These are phyloP conservation scores for Omphalea diandra DNA, from an alignment of 441 rosid species.

Conservation along the genomic window DNA sequence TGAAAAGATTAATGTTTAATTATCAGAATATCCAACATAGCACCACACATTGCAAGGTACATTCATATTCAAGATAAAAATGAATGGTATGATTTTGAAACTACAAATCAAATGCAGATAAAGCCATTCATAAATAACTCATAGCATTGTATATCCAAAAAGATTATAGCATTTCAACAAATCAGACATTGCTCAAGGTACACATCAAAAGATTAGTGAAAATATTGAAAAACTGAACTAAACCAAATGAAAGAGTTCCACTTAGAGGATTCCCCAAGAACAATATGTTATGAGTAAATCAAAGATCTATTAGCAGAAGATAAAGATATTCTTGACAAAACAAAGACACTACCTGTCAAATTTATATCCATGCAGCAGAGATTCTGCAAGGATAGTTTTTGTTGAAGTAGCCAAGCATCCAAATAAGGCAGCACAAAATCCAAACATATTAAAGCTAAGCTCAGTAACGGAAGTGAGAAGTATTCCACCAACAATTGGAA, in stretches of 20 bases:
- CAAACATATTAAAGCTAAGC: slow-evolving; percentile 94
- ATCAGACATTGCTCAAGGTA: neutral
- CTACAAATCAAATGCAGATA: neutral
- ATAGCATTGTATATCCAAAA: neutral
- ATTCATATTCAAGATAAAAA: neutral
- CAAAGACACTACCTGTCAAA: slow-evolving; percentile 74
- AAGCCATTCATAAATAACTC: neutral
- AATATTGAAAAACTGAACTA: neutral
- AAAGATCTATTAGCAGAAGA: neutral
- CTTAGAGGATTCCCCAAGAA: neutral
- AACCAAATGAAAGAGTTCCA: neutral
- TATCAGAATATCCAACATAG: neutral
- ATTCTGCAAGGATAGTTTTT: slow-evolving; percentile 98
- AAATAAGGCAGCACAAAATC: slow-evolving; percentile 95
- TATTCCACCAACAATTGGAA: slow-evolving; percentile 97
- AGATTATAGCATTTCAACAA: neutral
- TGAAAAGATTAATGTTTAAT: neutral
- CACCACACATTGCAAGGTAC: neutral
- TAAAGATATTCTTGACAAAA: slow-evolving; percentile 4
- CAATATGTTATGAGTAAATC: neutral
- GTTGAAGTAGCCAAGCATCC: slow-evolving; percentile 99
- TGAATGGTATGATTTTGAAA: neutral
- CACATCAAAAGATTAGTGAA: too few species aligned
- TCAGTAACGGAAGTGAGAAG: slow-evolving; percentile 93
- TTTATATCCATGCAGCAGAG: slow-evolving; percentile 94